A percentile compares a stretch with the other conserved stretches of the same genome.
Conservation (phyloP, 495 filamentous ascomycete genomes). For the Aspergillus cristatus region DNA sequence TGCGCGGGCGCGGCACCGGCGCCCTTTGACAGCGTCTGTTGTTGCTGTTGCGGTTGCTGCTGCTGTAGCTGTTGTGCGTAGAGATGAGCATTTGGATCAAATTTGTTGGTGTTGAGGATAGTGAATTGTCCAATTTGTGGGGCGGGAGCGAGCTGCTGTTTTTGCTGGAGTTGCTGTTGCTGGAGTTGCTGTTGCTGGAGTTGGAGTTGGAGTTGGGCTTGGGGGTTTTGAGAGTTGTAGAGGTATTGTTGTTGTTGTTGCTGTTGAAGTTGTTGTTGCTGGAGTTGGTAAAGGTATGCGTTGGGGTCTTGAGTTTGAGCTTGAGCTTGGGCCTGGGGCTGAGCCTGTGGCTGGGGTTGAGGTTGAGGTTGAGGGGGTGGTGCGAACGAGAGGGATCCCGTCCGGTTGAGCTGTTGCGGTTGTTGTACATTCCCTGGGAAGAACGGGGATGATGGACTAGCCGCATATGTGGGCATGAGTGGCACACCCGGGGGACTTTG, state of each 20-base stretch:
- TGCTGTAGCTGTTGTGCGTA: no score
- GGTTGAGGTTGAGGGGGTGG: constrained; percentile 28
- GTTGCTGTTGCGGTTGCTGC: no score
- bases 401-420: constrained; percentile 10
- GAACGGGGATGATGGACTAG: constrained; percentile 13
- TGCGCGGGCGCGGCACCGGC: constrained; percentile 16
- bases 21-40: no score
- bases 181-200: constrained; percentile 13
- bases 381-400: constrained; percentile 30
- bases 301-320: constrained; percentile 21
- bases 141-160: no score
- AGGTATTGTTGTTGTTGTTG: constrained; percentile 5
- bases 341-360: no score
- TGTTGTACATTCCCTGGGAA: constrained; percentile 7
- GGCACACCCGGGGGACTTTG: constrained; percentile 17
- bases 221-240: background rate
- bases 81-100: constrained; percentile 23
- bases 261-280: constrained; percentile 3
- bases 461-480: constrained; percentile 24
- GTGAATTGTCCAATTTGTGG: no score
- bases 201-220: constrained; percentile 14
- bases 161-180: constrained; percentile 51
- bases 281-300: constrained; percentile 31
- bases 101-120: no score
- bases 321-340: no score